These are phyloP conservation scores for Cystobasidium sp. DNA, from an alignment of 1,284 basidiomycete genomes.

Conservation along the genomic window DNA sequence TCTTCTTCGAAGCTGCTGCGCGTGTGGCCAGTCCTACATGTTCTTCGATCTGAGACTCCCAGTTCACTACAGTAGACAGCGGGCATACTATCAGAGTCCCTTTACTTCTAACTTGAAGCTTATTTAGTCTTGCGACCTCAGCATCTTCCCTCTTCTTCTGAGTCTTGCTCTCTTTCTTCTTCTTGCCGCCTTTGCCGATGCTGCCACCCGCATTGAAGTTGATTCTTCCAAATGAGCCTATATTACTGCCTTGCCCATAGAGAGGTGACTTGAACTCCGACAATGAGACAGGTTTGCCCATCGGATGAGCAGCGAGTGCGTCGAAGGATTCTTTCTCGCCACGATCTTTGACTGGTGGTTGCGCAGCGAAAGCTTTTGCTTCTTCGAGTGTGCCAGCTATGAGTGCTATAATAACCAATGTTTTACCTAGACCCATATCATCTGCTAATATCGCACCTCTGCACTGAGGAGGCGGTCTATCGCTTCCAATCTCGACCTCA, in stretches of 20 bases:
- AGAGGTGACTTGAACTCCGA: slow-evolving; percentile 48
- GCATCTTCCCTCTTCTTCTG: slow-evolving; percentile 67
- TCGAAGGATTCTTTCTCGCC: slow-evolving; percentile 52
- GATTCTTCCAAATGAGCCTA: slow-evolving; percentile 9
- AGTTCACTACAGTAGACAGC: slow-evolving; percentile 93
- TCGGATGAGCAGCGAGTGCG: slow-evolving; percentile 43
- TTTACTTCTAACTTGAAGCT: slow-evolving; percentile 75
- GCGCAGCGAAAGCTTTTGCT: slow-evolving; percentile 69
- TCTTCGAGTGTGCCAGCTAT: slow-evolving; percentile 81
- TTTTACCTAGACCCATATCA: slow-evolving; percentile 85
- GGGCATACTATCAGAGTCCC: slow-evolving; percentile 97
- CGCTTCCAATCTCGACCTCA: slow-evolving; percentile 66
- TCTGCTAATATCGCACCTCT: slow-evolving; percentile 82
- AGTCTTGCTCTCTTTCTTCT: slow-evolving; percentile 65
- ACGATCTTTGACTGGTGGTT: slow-evolving; percentile 59
- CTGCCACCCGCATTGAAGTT: background rate
- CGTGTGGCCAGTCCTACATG: slow-evolving; percentile 78
- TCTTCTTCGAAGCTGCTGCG: slow-evolving; percentile 57
- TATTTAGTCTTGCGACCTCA: slow-evolving; percentile 63
- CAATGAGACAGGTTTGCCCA: slow-evolving; percentile 23
- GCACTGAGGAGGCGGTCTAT: slow-evolving; percentile 69
- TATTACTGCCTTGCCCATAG: slow-evolving; percentile 50
- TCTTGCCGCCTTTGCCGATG: slow-evolving; percentile 57
- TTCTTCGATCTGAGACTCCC: slow-evolving; percentile 97
- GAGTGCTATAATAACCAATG: slow-evolving; percentile 86